Evolutionary conservation across 352 stramenopile species (phyloP).

Genomic region (Thraustotheca clavata): DNA sequence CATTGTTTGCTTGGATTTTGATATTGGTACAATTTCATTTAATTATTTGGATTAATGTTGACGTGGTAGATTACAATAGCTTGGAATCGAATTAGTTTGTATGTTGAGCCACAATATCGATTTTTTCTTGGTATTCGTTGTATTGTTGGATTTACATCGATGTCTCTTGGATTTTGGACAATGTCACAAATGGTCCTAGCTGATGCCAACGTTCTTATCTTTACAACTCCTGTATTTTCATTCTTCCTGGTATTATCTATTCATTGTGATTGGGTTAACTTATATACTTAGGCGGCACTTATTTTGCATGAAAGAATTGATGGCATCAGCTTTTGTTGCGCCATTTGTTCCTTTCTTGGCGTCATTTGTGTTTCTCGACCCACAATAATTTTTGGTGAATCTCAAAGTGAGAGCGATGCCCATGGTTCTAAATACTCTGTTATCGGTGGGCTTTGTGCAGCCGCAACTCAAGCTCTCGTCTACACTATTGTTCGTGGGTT

Average conservation of each 20-base stretch:
- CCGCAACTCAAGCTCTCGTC: conserved; percentile 48
- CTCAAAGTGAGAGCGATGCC: conserved; percentile 24
- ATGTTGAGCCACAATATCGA: conserved; percentile 33
- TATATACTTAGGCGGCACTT: conserved; percentile 29
- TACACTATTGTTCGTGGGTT: conserved; percentile 63
- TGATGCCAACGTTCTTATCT: conserved; percentile 56
- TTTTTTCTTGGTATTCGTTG: conserved; percentile 50
- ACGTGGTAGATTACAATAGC: conserved; percentile 22
- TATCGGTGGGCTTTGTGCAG: conserved; percentile 26
- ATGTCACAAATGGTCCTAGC: conserved; percentile 67
- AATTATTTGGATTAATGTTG: neutral
- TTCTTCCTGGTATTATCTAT: conserved; percentile 46
- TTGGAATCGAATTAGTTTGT: conserved; percentile 23
- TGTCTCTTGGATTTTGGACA: conserved; percentile 55
- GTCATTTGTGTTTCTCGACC: conserved; percentile 39
- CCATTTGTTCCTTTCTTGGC: conserved; percentile 35
- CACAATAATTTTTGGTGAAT: conserved; percentile 35
- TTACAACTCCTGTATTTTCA: conserved; percentile 49
- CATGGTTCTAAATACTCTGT: conserved; percentile 29
- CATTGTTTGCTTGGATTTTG: conserved; percentile 33
- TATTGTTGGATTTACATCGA: conserved; percentile 43
- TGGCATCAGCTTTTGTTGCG: conserved; percentile 27
- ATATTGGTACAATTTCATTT: conserved; percentile 27
- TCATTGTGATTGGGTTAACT: no score
- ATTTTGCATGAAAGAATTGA: conserved; percentile 39